These are phyloP conservation scores for Eucalyptus decipiens DNA, from an alignment of 345 rosid species.

Conservation along the genomic window DNA sequence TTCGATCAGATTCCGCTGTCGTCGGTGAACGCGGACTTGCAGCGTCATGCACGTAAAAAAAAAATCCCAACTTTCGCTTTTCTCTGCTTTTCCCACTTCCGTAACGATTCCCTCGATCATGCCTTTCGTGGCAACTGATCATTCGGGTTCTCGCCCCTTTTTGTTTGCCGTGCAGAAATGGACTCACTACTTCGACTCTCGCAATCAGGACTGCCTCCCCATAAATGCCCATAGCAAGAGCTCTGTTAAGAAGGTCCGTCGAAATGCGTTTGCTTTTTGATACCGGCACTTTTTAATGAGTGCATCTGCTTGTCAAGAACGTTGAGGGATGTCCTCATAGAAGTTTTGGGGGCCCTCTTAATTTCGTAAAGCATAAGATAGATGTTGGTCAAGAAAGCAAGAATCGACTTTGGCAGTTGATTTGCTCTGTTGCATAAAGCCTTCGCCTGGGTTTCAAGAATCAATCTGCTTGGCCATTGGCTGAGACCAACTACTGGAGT, in stretches of 20 bases:
- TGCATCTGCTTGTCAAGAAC: neutral
- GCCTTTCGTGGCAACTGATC: neutral
- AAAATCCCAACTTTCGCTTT: neutral
- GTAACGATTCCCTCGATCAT: neutral
- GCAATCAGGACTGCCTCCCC: slow-evolving; percentile 19
- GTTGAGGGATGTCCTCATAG: neutral
- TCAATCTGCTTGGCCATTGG: neutral
- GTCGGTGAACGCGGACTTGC: slow-evolving; percentile 70
- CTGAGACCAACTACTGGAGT: neutral
- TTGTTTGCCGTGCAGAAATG: slow-evolving; percentile 52
- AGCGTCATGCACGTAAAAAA: slow-evolving; percentile 47
- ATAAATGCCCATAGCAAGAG: slow-evolving; percentile 77
- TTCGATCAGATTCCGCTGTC: slow-evolving; percentile 69
- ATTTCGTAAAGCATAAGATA: neutral
- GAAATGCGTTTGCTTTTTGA: neutral
- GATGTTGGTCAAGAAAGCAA: neutral
- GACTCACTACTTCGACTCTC: slow-evolving; percentile 57
- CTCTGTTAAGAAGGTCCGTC: slow-evolving; percentile 77
- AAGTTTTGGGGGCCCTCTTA: neutral
- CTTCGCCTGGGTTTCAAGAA: neutral
- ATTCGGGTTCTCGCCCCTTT: neutral
- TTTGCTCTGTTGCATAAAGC: neutral
- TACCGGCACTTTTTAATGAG: fast-evolving
- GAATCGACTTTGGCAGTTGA: neutral
- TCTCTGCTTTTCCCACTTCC: neutral